Evolutionary conservation across 2,329 filamentous ascomycete genomes (phyloP).

Genomic region (Byssochlamys sp.): DNA sequence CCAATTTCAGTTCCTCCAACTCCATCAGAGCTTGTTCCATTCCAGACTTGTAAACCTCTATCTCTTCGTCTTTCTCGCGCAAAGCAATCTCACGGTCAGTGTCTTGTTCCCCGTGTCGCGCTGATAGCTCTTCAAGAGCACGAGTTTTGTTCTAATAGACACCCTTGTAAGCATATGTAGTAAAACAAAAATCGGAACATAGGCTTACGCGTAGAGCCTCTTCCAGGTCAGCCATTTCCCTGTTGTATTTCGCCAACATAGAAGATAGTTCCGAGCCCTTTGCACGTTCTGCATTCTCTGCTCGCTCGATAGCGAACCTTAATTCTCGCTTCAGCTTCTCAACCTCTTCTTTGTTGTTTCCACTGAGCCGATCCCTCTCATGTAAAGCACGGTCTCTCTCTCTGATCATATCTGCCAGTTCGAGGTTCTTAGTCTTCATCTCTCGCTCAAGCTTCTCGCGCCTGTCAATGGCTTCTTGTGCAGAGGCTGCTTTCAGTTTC

Average conservation of each 20-base stretch:
- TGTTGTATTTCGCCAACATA: conserved; percentile 90
- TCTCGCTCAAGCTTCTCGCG: conserved; percentile 93
- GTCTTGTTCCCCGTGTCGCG: conserved; percentile 67
- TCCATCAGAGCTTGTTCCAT: conserved; percentile 95
- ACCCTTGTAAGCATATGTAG: background rate
- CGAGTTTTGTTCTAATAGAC: conserved; percentile 62
- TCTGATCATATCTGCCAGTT: conserved; percentile 95
- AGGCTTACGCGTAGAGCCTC: conserved; percentile 59
- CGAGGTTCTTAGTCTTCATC: conserved; percentile 98
- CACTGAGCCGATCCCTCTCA: conserved; percentile 78
- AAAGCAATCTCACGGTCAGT: conserved; percentile 77
- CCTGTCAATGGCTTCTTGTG: conserved; percentile 89
- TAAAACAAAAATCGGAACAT: background rate
- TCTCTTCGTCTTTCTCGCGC: conserved; percentile 90
- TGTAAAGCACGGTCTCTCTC: conserved; percentile 88
- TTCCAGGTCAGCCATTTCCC: conserved; percentile 92
- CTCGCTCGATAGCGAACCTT: conserved; percentile 79
- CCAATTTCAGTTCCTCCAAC: conserved; percentile 70
- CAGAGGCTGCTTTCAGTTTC: conserved; percentile 90
- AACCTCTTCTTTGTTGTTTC: conserved; percentile 81
- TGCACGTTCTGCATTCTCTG: conserved; percentile 80
- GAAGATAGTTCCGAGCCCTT: conserved; percentile 93
- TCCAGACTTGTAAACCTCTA: conserved; percentile 94
- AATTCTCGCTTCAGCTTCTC: conserved; percentile 92
- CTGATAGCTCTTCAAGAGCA: conserved; percentile 71